phyloP scores from a whole-genome alignment of 1,139 yeast genomes.

The Hyphopichia khmerensis region DNA sequence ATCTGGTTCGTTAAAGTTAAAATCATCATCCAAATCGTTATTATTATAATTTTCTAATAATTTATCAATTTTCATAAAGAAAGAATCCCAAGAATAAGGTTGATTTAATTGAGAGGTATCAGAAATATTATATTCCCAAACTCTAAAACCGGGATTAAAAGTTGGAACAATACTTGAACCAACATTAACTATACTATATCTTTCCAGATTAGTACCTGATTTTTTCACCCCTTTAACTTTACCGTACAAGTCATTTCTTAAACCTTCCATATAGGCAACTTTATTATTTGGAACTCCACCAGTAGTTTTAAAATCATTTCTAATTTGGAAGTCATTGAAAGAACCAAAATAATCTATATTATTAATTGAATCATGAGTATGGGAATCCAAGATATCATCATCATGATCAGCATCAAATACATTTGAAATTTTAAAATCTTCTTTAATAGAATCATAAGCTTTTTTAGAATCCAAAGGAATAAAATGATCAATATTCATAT shows the following conservation, averaged over 20 bases:
- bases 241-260: conserved; percentile 54
- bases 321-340: conserved; percentile 12
- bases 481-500: conserved; percentile 87
- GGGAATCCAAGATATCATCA: conserved; percentile 1
- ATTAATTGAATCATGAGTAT: background rate
- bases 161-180: conserved; percentile 82
- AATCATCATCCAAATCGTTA: conserved; percentile 14
- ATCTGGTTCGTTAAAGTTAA: conserved; percentile 1
- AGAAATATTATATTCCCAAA: conserved; percentile 82
- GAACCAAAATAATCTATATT: background rate
- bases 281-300: conserved; percentile 71
- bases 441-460: conserved; percentile 55
- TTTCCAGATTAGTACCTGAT: conserved; percentile 48
- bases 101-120: conserved; percentile 33
- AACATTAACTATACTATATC: conserved; percentile 70
- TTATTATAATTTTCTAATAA: conserved; percentile 25
- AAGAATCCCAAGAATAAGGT: conserved; percentile 46
- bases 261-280: conserved; percentile 56
- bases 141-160: conserved; percentile 76
- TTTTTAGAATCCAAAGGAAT: conserved; percentile 70
- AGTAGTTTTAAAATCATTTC: conserved; percentile 19
- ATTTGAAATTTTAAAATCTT: conserved; percentile 9
- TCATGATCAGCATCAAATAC: conserved; percentile 6
- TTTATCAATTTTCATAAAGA: conserved; percentile 48
- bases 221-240: conserved; percentile 42